phyloP scores from a whole-genome alignment of 2,329 filamentous ascomycete species.

The Xylaria arbuscula region DNA sequence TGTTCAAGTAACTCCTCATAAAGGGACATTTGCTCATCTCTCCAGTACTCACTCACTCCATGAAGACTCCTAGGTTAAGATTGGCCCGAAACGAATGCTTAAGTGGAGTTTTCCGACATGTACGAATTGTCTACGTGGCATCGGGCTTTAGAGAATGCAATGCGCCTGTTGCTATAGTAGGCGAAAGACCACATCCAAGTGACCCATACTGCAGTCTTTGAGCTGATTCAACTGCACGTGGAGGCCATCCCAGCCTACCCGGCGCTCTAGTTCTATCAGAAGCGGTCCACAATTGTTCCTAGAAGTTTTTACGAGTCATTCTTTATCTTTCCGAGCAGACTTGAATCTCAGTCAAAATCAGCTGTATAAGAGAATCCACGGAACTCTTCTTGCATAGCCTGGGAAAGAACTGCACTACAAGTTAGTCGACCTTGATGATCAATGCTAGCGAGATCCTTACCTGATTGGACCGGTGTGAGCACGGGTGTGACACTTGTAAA shows the following conservation, averaged over 20 bases:
- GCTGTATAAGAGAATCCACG: conserved; percentile 97
- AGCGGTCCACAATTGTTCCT: conserved; percentile 1
- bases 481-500: conserved; percentile 99
- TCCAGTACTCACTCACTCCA: background rate
- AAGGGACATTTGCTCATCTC: background rate
- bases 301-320: conserved; percentile 11
- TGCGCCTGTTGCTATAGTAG: conserved; percentile 7
- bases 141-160: background rate
- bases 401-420: conserved; percentile 79
- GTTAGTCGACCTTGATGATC: conserved; percentile 42
- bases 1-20: background rate
- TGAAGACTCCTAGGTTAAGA: conserved; percentile 1
- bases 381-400: conserved; percentile 99
- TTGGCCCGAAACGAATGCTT: conserved; percentile 10
- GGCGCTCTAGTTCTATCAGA: conserved; percentile 27
- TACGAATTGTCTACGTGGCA: background rate
- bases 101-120: background rate
- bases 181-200: background rate
- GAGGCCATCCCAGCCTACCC: conserved; percentile 1
- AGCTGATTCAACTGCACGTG: conserved; percentile 11
- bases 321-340: conserved; percentile 4
- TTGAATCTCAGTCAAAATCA: conserved; percentile 75
- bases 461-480: conserved; percentile 94
- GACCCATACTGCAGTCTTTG: conserved; percentile 19
- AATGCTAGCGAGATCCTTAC: conserved; percentile 68